A percentile compares a stretch with the other conserved stretches of the same genome.
phyloP scores from a whole-genome alignment of 73 alveolate genomes.

The Tetrahymena malaccensis region DNA sequence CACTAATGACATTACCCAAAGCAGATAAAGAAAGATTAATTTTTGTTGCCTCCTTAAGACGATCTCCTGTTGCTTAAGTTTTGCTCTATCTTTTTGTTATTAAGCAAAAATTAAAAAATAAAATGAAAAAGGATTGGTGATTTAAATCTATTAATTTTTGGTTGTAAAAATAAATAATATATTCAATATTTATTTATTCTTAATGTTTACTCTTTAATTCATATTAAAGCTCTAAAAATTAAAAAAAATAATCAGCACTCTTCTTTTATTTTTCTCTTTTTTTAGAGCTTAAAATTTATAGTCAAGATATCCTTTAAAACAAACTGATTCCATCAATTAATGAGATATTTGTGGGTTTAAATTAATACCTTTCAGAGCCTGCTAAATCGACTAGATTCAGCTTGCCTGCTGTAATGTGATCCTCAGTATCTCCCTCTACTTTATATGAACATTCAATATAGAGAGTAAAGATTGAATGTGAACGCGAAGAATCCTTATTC shows the following conservation, averaged over 20 bases:
- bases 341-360: not conserved
- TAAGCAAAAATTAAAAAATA: not conserved
- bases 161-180: not conserved
- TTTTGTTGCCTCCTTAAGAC: slow-evolving; percentile 94
- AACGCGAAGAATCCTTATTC: slow-evolving; percentile 90
- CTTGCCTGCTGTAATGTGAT: slow-evolving; percentile 64
- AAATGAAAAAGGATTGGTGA: not conserved
- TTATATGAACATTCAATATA: slow-evolving; percentile 74
- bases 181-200: not conserved
- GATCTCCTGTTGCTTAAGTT: slow-evolving; percentile 86
- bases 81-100: slow-evolving; percentile 38
- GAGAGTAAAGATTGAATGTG: slow-evolving; percentile 90
- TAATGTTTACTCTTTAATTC: not conserved
- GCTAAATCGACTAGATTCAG: slow-evolving; percentile 96
- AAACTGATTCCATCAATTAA: not conserved
- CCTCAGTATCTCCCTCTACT: slow-evolving; percentile 75
- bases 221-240: not conserved
- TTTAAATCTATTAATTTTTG: not conserved
- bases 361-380: slow-evolving; percentile 81
- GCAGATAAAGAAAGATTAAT: slow-evolving; percentile 90
- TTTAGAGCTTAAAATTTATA: not conserved
- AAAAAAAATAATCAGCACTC: not conserved
- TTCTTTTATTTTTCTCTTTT: not conserved
- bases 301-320: not conserved
- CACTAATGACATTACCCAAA: slow-evolving; percentile 88